These are phyloP conservation scores for Eucalyptus melliodora DNA, from an alignment of 345 rosid species.

Conservation along the genomic window DNA sequence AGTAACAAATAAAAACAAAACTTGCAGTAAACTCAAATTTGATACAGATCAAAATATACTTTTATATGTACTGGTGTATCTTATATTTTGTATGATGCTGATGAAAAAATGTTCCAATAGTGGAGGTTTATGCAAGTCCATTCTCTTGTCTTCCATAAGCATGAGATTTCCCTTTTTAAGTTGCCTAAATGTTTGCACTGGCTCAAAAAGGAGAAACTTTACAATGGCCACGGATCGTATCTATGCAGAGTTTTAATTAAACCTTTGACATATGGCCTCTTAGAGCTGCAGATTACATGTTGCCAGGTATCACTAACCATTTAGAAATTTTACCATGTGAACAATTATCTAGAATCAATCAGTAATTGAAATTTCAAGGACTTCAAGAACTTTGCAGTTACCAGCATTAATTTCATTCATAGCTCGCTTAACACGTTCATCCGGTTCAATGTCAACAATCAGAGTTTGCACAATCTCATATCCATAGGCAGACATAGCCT, in stretches of 20 bases:
- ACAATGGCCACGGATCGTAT: background rate
- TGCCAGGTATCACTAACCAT: background rate
- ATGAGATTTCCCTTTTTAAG: background rate
- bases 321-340: background rate
- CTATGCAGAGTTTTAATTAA: background rate
- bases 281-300: background rate
- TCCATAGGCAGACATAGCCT: constrained; percentile 14
- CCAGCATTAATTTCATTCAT: constrained; percentile 17
- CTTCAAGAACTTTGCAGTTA: background rate
- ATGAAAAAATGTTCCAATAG: background rate
- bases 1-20: background rate
- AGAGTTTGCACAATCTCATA: constrained; percentile 12
- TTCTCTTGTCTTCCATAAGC: background rate
- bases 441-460: constrained; percentile 10
- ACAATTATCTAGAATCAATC: background rate
- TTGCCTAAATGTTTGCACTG: background rate
- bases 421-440: constrained; percentile 13
- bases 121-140: background rate
- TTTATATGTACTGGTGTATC: background rate
- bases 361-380: background rate
- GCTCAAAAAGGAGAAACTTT: background rate
- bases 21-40: background rate
- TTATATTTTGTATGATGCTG: background rate
- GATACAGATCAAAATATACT: background rate
- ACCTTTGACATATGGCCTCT: background rate